Evolutionary conservation across 352 stramenopile species (phyloP).

Genomic region (Phytopythium aichiense): DNA sequence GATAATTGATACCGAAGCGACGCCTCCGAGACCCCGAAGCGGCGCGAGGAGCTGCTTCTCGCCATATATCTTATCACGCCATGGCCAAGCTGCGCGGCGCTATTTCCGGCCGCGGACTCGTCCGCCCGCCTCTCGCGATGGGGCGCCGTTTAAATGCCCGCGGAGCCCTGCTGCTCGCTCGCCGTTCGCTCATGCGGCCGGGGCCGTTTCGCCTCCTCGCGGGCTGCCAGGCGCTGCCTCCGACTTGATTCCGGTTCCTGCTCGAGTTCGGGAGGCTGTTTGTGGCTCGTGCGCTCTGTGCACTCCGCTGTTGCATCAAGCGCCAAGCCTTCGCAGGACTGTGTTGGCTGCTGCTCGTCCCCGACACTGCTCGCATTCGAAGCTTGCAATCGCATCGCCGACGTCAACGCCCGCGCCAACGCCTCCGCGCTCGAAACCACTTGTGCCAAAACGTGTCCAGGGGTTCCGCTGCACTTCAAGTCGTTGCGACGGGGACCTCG

Average conservation of each 20-base stretch:
- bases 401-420: background rate
- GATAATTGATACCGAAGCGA: background rate
- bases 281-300: too few species aligned
- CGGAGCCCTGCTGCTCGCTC: too few species aligned
- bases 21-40: background rate
- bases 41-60: background rate
- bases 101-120: background rate
- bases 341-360: background rate
- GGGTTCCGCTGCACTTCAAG: background rate
- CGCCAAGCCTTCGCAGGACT: background rate
- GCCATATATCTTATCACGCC: background rate
- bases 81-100: background rate
- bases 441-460: background rate
- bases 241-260: conserved; percentile 1
- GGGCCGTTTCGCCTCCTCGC: background rate
- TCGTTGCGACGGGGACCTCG: background rate
- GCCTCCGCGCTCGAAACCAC: background rate
- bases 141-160: background rate
- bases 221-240: background rate
- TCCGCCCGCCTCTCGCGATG: background rate
- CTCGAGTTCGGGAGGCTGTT: background rate
- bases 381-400: background rate
- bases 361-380: background rate
- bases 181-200: background rate
- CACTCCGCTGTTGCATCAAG: background rate